phyloP scores from a whole-genome alignment of 306 rosid genomes.

The Luffa aegyptiaca region DNA sequence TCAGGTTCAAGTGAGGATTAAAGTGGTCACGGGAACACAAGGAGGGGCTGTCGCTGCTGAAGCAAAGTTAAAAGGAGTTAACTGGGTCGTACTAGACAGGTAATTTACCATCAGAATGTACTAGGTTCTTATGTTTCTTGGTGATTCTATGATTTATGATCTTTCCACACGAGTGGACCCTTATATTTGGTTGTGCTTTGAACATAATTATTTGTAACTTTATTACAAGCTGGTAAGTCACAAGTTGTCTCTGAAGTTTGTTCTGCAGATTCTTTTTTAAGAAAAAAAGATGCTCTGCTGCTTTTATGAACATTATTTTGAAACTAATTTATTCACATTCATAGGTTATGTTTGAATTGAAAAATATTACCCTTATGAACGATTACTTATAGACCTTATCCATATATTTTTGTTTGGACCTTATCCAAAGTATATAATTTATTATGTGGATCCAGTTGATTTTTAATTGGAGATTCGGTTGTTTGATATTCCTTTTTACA shows the following conservation, averaged over 20 bases:
- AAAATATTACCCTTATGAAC: not conserved
- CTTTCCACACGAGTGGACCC: not conserved
- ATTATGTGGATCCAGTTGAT: not conserved
- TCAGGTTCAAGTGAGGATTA: slow-evolving; percentile 85
- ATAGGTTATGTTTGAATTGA: not conserved
- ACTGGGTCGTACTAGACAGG: slow-evolving; percentile 99
- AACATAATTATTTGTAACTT: not conserved
- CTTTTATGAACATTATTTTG: not conserved
- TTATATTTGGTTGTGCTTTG: not conserved
- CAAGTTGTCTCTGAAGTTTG: not conserved
- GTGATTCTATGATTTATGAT: not conserved
- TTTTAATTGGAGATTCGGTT: not conserved
- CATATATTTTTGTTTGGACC: not conserved
- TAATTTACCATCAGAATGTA: slow-evolving; percentile 61
- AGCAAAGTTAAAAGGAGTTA: slow-evolving; percentile 73
- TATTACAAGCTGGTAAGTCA: not conserved
- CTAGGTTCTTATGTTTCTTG: slow-evolving; percentile 37
- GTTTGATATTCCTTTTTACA: not conserved
- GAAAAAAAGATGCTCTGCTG: not conserved
- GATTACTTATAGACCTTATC: not conserved
- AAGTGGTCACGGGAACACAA: slow-evolving; percentile 65
- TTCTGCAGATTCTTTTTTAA: not conserved
- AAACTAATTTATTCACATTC: not conserved
- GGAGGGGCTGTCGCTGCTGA: slow-evolving; percentile 82
- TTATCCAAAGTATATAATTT: not conserved